These are phyloP conservation scores for Thinopyrum obtusiflorum DNA, from an alignment of 202 grass and related monocot genomes.

Conservation along the genomic window DNA sequence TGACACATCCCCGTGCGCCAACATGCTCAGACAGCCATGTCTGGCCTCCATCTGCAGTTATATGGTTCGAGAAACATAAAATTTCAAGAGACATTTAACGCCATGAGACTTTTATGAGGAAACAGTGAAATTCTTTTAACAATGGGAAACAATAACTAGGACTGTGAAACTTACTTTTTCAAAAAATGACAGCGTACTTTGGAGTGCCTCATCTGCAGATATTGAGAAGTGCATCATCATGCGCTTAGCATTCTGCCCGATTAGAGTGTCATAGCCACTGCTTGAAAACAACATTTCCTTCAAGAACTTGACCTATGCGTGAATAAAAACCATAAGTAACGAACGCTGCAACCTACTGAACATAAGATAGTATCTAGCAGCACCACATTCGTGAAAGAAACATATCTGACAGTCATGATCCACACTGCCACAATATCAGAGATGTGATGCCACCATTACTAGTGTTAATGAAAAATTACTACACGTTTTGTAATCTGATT, in stretches of 20 bases:
- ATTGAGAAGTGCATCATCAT: slow-evolving; percentile 88
- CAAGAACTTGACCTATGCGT: slow-evolving; percentile 68
- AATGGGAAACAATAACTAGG: background rate
- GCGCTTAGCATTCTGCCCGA: slow-evolving; percentile 72
- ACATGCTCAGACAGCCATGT: slow-evolving; percentile 65
- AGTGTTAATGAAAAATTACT: background rate
- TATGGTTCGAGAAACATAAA: background rate
- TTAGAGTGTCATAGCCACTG: slow-evolving; percentile 43
- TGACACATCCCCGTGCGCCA: slow-evolving; percentile 53
- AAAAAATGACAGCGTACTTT: slow-evolving; percentile 75
- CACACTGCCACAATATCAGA: background rate
- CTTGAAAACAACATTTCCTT: slow-evolving; percentile 65
- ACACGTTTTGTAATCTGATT: background rate
- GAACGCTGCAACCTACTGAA: background rate
- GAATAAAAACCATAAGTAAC: slow-evolving; percentile 41
- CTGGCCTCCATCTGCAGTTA: slow-evolving; percentile 81
- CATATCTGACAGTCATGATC: background rate
- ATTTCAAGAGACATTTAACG: background rate
- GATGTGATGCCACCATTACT: background rate
- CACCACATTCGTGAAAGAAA: background rate
- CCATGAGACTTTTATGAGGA: background rate
- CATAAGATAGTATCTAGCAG: background rate
- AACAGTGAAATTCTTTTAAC: background rate
- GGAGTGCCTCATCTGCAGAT: slow-evolving; percentile 69
- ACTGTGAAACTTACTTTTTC: slow-evolving; percentile 59